Base-by-base conservation (phyloP, 2,329 filamentous ascomycete genomes). In the Curvularia spicifera region DNA sequence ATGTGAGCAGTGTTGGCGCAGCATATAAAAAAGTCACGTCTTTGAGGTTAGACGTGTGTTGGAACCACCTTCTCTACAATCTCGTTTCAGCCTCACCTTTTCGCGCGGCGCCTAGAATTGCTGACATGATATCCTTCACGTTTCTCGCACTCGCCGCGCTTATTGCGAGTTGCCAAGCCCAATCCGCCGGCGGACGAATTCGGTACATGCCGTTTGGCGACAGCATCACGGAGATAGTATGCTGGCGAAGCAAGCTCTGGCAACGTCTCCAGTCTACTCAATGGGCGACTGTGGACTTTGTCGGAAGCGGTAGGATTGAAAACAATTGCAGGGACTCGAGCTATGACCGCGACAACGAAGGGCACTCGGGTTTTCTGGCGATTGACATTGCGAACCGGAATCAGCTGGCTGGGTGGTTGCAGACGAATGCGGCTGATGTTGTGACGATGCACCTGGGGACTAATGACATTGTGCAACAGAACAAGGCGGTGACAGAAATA, bases 381-480 rank as follows among this genome's bases (percentile, higher is more conserved):
- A 76, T 80, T 56, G 68, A 80, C 64, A 81, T 81, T 47, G 79
- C 78, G 55, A 78, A 78, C 57, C 70, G 71, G 50, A 76, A 76
- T 33, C 75, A 80, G 70, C 69, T 81, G 20, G 77, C 77, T 42
- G 78, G 77, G 24, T 82, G 79, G 79, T 70, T 81, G 44, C 64
- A 77, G 67, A 64, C 35, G 13, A 81, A 79, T 59, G 77, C 78
- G 0, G 78, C 79, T 2, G 78, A 81, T 61, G 75, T 81, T 26
- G 76, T 81, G 54, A 80, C 77, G 9, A 80, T 81, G 78, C 79
- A 81, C 63, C 60, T 81, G 2, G 78, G 79, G 18, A 81, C 79
- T 42, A 81, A 81, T 60, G 79, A 81, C 56, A 69, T 73, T 43
- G 77, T 78, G 49, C 76, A 78, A 69, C 72, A 78, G 22, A 53